Evolutionary conservation across 2,329 filamentous ascomycete species (phyloP).

Genomic region (Cordyceps farinosa): DNA sequence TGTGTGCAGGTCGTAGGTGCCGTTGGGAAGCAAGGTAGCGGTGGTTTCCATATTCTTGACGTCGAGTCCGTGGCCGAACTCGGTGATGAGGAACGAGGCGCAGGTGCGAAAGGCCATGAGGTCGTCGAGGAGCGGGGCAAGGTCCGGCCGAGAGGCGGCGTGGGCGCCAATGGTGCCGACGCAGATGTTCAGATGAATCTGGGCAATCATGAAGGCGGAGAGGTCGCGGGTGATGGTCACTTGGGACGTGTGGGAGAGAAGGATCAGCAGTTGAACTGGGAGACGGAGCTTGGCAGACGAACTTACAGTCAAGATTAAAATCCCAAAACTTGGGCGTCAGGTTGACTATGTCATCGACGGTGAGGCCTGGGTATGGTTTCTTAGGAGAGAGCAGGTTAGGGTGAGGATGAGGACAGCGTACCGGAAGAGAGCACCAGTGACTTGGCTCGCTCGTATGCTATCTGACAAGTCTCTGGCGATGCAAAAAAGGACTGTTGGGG

Average conservation of each 20-base stretch:
- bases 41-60: constrained; percentile 35
- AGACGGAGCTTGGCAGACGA: too few species aligned
- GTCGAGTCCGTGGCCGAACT: not conserved
- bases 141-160: not conserved
- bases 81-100: not conserved
- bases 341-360: too few species aligned
- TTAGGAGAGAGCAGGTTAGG: too few species aligned
- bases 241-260: too few species aligned
- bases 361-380: too few species aligned
- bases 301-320: too few species aligned
- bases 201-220: not conserved
- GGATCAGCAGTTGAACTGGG: too few species aligned
- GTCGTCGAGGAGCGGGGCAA: not conserved
- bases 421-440: not conserved
- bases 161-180: not conserved
- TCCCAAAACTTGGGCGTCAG: too few species aligned
- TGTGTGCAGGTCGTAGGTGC: constrained; percentile 33
- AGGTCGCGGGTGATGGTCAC: not conserved
- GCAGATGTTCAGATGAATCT: not conserved
- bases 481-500: not conserved
- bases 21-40: constrained; percentile 31
- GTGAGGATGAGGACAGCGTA: too few species aligned
- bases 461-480: not conserved
- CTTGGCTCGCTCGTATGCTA: not conserved
- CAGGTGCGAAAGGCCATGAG: not conserved